Evolutionary conservation across 163 green algal genomes (phyloP).

Genomic region (Prototheca stagnorum): DNA sequence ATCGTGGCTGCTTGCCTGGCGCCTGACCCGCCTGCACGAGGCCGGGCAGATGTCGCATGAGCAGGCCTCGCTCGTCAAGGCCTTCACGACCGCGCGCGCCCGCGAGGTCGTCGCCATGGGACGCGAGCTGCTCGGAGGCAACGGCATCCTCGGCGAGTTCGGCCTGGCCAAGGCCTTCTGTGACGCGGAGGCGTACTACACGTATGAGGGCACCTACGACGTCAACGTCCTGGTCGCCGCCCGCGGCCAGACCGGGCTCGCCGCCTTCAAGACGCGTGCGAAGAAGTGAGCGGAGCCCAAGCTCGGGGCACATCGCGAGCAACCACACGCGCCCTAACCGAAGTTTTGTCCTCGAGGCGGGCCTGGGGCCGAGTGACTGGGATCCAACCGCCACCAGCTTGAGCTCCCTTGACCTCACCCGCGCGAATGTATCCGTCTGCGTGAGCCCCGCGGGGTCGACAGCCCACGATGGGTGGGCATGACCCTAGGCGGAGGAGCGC

Average conservation of each 20-base stretch:
- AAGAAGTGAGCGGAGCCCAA: too few relatives aligned
- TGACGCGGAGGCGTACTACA: constrained; percentile 81
- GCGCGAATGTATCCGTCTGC: too few relatives aligned
- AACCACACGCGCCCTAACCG: too few relatives aligned
- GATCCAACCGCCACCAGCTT: too few relatives aligned
- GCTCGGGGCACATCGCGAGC: too few relatives aligned
- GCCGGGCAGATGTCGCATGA: constrained; percentile 64
- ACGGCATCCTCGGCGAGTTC: constrained; percentile 80
- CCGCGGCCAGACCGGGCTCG: constrained; percentile 62
- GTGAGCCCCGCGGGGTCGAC: too few relatives aligned
- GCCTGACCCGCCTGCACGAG: constrained; percentile 69
- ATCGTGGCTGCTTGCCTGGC: constrained; percentile 77
- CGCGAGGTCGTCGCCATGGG: constrained; percentile 71
- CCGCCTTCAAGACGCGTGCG: constrained; percentile 49
- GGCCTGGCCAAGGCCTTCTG: constrained; percentile 44
- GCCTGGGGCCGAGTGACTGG: too few relatives aligned
- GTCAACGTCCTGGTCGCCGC: constrained; percentile 83
- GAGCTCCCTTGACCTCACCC: too few relatives aligned
- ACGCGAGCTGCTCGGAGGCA: constrained; percentile 79
- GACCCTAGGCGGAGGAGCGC: too few relatives aligned
- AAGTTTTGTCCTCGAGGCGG: too few relatives aligned
- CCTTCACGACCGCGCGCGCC: constrained; percentile 63
- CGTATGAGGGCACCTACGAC: constrained; percentile 89
- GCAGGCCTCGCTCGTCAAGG: constrained; percentile 64
- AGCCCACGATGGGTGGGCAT: too few relatives aligned